phyloP scores from a whole-genome alignment of 2,329 filamentous ascomycete species.

The Eutypella sp. region DNA sequence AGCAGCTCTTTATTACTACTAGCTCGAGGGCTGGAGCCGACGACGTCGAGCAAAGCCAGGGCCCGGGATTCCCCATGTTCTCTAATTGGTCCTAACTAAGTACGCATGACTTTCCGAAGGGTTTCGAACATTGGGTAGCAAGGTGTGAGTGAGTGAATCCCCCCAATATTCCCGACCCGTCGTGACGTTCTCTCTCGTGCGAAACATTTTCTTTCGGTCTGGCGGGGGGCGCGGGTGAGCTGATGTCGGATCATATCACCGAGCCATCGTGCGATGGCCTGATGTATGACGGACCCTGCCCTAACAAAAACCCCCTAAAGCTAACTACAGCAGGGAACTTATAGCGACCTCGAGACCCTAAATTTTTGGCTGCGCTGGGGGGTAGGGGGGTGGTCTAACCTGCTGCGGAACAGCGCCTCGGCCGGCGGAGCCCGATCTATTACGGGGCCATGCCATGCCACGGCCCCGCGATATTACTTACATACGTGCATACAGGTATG shows the following conservation, averaged over 20 bases:
- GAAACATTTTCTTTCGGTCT: not conserved
- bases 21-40: too few species aligned
- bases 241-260: slow-evolving; percentile 1
- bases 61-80: not conserved
- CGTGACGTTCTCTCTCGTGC: not conserved
- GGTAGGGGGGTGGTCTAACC: not conserved
- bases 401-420: not conserved
- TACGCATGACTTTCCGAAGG: not conserved
- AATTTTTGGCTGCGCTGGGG: too few species aligned
- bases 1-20: too few species aligned
- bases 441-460: not conserved
- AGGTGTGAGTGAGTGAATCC: too few species aligned
- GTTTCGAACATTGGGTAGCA: not conserved
- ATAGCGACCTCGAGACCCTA: too few species aligned
- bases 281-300: not conserved
- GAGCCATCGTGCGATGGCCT: not conserved
- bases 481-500: too few species aligned
- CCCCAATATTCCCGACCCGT: not conserved
- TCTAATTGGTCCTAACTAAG: too few species aligned
- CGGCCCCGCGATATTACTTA: not conserved
- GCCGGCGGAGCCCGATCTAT: not conserved
- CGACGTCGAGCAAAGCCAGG: too few species aligned
- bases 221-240: not conserved
- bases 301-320: not conserved
- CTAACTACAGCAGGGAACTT: too few species aligned